Percentiles rank a stretch among this genome's conserved stretches.
Conservation (phyloP, 495 filamentous ascomycete species). For the Corynascus novoguineensis region DNA sequence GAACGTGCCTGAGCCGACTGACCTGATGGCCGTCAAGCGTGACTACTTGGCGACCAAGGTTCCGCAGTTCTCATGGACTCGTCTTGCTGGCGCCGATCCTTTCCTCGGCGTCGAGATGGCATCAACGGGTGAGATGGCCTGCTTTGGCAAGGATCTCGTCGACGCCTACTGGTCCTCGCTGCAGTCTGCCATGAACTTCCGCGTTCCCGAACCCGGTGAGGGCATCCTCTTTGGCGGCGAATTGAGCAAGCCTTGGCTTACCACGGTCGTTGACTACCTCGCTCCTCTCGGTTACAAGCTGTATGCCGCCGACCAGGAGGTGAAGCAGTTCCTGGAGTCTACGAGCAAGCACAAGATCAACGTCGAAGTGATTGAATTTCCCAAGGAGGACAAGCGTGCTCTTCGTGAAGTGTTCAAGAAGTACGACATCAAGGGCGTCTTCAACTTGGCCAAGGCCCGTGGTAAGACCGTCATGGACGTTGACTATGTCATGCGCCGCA, state of each 20-base stretch:
- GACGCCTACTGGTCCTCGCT: slow-evolving; percentile 97
- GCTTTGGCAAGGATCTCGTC: slow-evolving; percentile 90
- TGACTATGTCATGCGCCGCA: slow-evolving; percentile 97
- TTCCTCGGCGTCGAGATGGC: slow-evolving; percentile 98
- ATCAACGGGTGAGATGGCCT: slow-evolving; percentile 94
- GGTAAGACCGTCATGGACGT: slow-evolving; percentile 83
- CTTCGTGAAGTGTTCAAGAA: slow-evolving; percentile 95
- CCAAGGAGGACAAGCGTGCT: slow-evolving; percentile 90
- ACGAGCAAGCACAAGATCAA: slow-evolving; percentile 56
- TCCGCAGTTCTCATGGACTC: slow-evolving; percentile 97
- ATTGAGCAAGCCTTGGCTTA: slow-evolving; percentile 55
- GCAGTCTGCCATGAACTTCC: slow-evolving; percentile 99
- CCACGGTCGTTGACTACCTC: slow-evolving; percentile 74
- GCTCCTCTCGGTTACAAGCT: slow-evolving; percentile 89
- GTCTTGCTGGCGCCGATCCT: slow-evolving; percentile 94
- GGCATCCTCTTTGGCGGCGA: slow-evolving; percentile 93
- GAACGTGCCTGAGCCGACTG: slow-evolving; percentile 77
- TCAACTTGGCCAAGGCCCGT: slow-evolving; percentile 83
- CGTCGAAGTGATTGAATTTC: slow-evolving; percentile 95
- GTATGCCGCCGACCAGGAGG: slow-evolving; percentile 71
- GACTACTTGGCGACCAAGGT: slow-evolving; percentile 96
- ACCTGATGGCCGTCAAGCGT: slow-evolving; percentile 82
- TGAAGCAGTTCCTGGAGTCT: slow-evolving; percentile 78
- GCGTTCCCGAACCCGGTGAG: slow-evolving; percentile 84
- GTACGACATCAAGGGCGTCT: slow-evolving; percentile 90